Evolutionary conservation across 2,329 filamentous ascomycete genomes (phyloP).

Genomic region (Remersonia thermophila): DNA sequence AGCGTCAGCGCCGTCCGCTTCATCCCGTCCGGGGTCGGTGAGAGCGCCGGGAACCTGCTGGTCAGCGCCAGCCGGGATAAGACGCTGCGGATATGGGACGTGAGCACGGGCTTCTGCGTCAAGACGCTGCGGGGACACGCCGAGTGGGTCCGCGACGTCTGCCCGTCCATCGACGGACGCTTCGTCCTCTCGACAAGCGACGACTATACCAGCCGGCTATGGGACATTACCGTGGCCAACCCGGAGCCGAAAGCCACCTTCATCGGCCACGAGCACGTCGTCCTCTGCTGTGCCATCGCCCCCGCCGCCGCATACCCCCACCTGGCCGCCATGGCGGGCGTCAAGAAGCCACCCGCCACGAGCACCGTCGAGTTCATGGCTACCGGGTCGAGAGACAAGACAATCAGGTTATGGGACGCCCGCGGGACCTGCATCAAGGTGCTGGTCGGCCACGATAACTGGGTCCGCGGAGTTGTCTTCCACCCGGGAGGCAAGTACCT

Average conservation of each 20-base stretch:
- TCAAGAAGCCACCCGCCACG: conserved; percentile 68
- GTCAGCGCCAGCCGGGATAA: conserved; percentile 80
- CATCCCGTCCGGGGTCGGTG: conserved; percentile 69
- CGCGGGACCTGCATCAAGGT: conserved; percentile 77
- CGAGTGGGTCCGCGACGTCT: conserved; percentile 86
- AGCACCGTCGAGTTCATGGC: conserved; percentile 80
- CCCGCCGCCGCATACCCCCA: conserved; percentile 68
- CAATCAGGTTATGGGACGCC: conserved; percentile 79
- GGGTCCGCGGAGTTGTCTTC: conserved; percentile 77
- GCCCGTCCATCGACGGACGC: conserved; percentile 68
- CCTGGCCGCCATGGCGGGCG: conserved; percentile 62
- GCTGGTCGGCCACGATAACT: conserved; percentile 82
- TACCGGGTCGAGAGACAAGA: conserved; percentile 81
- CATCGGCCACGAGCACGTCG: conserved; percentile 72
- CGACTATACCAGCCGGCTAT: conserved; percentile 70
- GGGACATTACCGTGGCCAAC: conserved; percentile 62
- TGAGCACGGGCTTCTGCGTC: conserved; percentile 82
- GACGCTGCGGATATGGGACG: conserved; percentile 81
- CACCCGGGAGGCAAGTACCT: conserved; percentile 89
- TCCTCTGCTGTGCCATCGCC: conserved; percentile 79
- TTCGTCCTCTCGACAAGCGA: conserved; percentile 74
- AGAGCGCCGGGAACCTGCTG: conserved; percentile 70
- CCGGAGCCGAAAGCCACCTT: conserved; percentile 68
- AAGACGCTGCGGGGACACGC: conserved; percentile 78
- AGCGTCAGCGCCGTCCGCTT: conserved; percentile 83